Evolutionary conservation across 306 rosid species (phyloP), one percentile per base, ranked within the genome.

Genomic region (Gastrolobium bilobum): DNA sequence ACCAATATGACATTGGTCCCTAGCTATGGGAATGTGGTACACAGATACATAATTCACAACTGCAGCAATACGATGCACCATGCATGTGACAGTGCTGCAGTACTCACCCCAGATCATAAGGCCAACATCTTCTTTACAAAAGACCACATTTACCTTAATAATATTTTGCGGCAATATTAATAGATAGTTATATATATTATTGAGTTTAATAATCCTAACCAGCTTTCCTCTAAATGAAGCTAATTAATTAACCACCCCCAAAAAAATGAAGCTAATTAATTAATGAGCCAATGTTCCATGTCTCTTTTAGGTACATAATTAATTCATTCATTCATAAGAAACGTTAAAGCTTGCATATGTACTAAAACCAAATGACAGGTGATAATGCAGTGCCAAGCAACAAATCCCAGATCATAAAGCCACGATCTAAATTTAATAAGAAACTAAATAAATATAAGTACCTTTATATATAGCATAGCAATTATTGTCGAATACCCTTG

Each of bases 161-260:
- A 61, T 35, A 3, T 11, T 46, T 14, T 35, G 6, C 34, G 47
- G 53, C 15, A 46, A 40, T 70, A 48, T 20, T 48, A 60, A 34
- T 34, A 33, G 42, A 13, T 14, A 39, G 54, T 11, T 31, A 7
- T 10, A 31, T 20, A 20, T 20, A 20, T 20, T 20, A 20, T 29
- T 8, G 68, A 37, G 70, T 63, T 82, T 57, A 38, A 70, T 30
- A 33, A 69, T 70, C 54, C 79, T 70, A 71, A 62, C n/a, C 15
- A 6, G 47, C 62, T 51, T 34, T 13, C 62, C 39, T 15, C 26
- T 10, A 13, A 69, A 54, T 29, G 34, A 77, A 35, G 30, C 60
- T 40, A 63, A 53, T 39, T 43, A 78, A 20, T 20, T 20, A 20
- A 20, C 26, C 26, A 20, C 26, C 26, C 26, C 26, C 26, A 0